Conservation (phyloP, 106 monocot species). For the Platanthera guangdongensis region DNA sequence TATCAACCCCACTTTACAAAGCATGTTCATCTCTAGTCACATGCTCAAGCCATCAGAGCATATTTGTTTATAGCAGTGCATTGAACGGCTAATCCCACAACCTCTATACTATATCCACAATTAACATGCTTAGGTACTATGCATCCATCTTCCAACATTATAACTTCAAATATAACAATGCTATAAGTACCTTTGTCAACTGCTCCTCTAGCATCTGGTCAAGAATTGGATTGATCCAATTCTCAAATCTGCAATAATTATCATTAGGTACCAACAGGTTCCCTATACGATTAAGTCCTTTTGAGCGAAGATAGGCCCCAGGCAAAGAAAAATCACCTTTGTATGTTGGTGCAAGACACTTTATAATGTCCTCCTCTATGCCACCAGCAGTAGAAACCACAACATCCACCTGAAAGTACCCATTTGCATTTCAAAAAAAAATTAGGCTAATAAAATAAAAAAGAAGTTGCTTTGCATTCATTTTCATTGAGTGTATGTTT, state of each 20-base stretch:
- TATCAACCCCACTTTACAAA: neutral
- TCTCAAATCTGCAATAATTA: slow-evolving; percentile 98
- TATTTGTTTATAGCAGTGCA: neutral
- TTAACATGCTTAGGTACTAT: neutral
- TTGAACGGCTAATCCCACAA: neutral
- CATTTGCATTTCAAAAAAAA: neutral
- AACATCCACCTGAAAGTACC: slow-evolving; percentile 67
- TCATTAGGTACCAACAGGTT: slow-evolving; percentile 95
- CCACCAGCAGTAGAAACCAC: slow-evolving; percentile 97
- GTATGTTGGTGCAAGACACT: slow-evolving; percentile 92
- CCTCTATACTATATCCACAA: neutral
- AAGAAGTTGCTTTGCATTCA: neutral
- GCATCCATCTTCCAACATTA: neutral
- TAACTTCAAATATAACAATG: neutral
- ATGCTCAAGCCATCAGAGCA: neutral
- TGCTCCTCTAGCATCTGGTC: slow-evolving; percentile 81
- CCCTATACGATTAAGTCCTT: slow-evolving; percentile 93
- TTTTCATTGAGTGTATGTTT: neutral
- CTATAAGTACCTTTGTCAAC: slow-evolving; percentile 34
- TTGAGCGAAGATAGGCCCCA: slow-evolving; percentile 69
- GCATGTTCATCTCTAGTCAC: neutral
- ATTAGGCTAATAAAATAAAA: neutral
- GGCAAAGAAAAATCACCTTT: slow-evolving; percentile 80
- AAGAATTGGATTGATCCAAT: slow-evolving; percentile 93
- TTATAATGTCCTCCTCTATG: slow-evolving; percentile 92